Percentiles rank a stretch among this genome's conserved stretches.
phyloP scores from a whole-genome alignment of 257 asterid species.

The Avicennia marina region DNA sequence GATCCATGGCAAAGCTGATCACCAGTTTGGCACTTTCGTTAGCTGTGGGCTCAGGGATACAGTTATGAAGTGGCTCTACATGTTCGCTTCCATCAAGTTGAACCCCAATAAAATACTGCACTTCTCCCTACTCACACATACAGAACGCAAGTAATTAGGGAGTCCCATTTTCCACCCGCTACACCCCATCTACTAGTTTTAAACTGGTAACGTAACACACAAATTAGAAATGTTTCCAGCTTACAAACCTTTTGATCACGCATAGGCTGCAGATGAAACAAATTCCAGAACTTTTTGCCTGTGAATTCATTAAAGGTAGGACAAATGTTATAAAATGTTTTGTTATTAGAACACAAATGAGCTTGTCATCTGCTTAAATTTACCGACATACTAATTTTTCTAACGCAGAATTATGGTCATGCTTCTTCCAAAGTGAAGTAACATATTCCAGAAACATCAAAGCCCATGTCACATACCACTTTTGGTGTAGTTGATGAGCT shows the following conservation, averaged over 20 bases:
- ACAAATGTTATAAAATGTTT: neutral
- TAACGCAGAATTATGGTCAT: neutral
- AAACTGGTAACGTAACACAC: neutral
- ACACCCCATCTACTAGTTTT: neutral
- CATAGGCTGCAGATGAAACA: slow-evolving; percentile 99
- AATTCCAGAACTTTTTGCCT: slow-evolving; percentile 99
- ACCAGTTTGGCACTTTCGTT: slow-evolving; percentile 72
- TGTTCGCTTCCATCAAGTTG: slow-evolving; percentile 97
- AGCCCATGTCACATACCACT: slow-evolving; percentile 43
- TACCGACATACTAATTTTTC: neutral
- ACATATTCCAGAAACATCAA: too few species aligned
- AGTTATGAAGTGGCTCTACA: slow-evolving; percentile 83
- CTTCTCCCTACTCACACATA: slow-evolving; percentile 74
- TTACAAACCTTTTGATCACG: slow-evolving; percentile 96
- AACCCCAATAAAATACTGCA: slow-evolving; percentile 95
- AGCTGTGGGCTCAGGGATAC: slow-evolving; percentile 87
- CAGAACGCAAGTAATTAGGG: neutral
- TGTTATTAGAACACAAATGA: neutral
- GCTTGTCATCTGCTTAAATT: neutral
- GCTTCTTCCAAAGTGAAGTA: neutral
- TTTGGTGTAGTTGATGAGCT: slow-evolving; percentile 97
- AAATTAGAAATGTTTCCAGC: slow-evolving; percentile 1
- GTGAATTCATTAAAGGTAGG: slow-evolving; percentile 10
- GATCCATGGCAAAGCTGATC: neutral
- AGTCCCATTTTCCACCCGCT: neutral